Evolutionary conservation across 139 green algal species (phyloP).

Genomic region (Prasinococcaceae sp.): DNA sequence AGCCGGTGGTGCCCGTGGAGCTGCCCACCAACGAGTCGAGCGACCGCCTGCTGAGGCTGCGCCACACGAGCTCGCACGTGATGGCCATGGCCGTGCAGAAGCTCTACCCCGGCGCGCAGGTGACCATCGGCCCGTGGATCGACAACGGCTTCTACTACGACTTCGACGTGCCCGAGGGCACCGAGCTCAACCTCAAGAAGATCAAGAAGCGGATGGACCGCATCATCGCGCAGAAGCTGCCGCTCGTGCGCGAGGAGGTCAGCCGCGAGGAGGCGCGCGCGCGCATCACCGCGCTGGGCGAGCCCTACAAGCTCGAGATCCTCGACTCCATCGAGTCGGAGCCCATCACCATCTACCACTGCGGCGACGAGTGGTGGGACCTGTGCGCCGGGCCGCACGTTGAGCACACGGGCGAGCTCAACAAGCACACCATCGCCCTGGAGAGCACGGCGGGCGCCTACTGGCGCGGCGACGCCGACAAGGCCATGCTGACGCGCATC

Average conservation of each 20-base stretch:
- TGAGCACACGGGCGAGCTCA: slow-evolving; percentile 57
- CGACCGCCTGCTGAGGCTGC: slow-evolving; percentile 59
- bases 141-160: slow-evolving; percentile 98
- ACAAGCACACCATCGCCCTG: slow-evolving; percentile 66
- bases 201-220: slow-evolving; percentile 87
- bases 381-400: slow-evolving; percentile 92
- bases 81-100: slow-evolving; percentile 96
- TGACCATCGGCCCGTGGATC: slow-evolving; percentile 91
- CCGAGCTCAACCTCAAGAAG: slow-evolving; percentile 76
- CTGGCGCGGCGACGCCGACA: slow-evolving; percentile 76
- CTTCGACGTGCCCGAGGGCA: slow-evolving; percentile 69
- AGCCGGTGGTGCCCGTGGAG: no score
- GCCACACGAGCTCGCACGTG: slow-evolving; percentile 84
- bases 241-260: slow-evolving; percentile 32
- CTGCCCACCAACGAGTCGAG: slow-evolving; percentile 28
- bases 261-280: slow-evolving; percentile 51
- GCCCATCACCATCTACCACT: slow-evolving; percentile 94
- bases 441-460: slow-evolving; percentile 72
- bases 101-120: slow-evolving; percentile 65
- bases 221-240: slow-evolving; percentile 35
- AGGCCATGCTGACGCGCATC: slow-evolving; percentile 72
- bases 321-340: slow-evolving; percentile 68
- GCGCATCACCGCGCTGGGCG: slow-evolving; percentile 61
- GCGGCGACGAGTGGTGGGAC: slow-evolving; percentile 63
- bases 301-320: slow-evolving; percentile 97